phyloP scores from a whole-genome alignment of 768 basidiomycete species.

The Pleurotus pulmonarius region DNA sequence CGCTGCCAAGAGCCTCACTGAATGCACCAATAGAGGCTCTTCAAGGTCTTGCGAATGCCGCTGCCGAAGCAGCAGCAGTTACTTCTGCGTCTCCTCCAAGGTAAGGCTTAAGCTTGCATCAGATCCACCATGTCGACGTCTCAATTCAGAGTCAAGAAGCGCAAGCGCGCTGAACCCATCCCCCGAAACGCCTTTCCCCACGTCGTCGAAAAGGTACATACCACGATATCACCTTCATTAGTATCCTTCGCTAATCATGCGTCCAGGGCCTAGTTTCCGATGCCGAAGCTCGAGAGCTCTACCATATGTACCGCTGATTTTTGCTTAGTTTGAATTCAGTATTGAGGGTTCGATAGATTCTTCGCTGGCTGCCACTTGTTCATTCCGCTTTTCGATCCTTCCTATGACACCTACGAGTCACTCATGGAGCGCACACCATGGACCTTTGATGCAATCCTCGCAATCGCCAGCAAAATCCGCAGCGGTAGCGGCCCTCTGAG shows the following conservation, averaged over 20 bases:
- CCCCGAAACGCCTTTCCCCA: constrained; percentile 85
- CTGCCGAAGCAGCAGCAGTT: constrained; percentile 86
- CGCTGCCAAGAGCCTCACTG: constrained; percentile 75
- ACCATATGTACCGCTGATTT: constrained; percentile 69
- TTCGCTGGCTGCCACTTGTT: constrained; percentile 96
- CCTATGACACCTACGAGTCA: constrained; percentile 90
- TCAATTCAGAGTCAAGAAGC: constrained; percentile 67
- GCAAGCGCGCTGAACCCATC: constrained; percentile 79
- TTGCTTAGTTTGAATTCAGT: constrained; percentile 22
- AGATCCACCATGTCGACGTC: background rate
- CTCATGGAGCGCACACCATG: constrained; percentile 91
- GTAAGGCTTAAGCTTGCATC: constrained; percentile 28
- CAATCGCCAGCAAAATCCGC: constrained; percentile 88
- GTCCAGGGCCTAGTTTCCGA: constrained; percentile 80
- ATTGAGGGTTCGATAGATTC: constrained; percentile 61
- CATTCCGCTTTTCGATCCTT: constrained; percentile 91
- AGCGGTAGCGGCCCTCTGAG: constrained; percentile 85
- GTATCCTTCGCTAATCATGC: constrained; percentile 2
- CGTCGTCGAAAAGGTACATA: constrained; percentile 76
- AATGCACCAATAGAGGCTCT: constrained; percentile 94
- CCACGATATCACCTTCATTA: constrained; percentile 5
- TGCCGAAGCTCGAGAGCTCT: constrained; percentile 83
- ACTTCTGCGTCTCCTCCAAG: constrained; percentile 63
- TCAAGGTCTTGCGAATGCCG: constrained; percentile 91
- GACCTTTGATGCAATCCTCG: constrained; percentile 92